phyloP scores from a whole-genome alignment of 75 land plant species.

The Larix kaempferi region DNA sequence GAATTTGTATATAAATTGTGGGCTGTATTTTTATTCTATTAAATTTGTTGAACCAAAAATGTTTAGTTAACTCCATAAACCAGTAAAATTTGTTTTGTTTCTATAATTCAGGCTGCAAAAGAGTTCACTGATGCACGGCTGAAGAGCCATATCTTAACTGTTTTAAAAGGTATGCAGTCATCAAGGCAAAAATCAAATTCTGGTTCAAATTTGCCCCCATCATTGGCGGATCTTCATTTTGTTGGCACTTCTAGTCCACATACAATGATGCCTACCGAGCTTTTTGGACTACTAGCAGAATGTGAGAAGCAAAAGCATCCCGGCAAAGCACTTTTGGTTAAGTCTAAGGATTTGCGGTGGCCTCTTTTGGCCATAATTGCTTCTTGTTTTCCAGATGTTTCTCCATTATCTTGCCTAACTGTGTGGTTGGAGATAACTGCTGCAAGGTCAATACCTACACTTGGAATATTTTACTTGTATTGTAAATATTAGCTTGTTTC shows the following conservation, averaged over 20 bases:
- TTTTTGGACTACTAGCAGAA: conserved; percentile 85
- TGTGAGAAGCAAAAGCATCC: conserved; percentile 75
- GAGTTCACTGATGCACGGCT: conserved; percentile 82
- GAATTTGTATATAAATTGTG: too few species aligned
- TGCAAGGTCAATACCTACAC: conserved; percentile 54
- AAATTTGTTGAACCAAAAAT: too few species aligned
- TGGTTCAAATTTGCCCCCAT: conserved; percentile 11
- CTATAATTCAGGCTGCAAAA: conserved; percentile 64
- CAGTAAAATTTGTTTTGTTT: conserved; percentile 8
- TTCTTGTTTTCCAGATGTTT: conserved; percentile 87
- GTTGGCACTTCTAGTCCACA: conserved; percentile 15
- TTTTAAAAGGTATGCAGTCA: conserved; percentile 67
- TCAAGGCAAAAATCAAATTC: conserved; percentile 36
- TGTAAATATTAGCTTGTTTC: not conserved
- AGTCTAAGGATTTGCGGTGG: conserved; percentile 90
- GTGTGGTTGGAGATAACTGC: conserved; percentile 98
- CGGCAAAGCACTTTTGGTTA: conserved; percentile 70
- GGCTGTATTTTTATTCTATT: too few species aligned
- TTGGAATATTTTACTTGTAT: not conserved
- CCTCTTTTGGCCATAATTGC: conserved; percentile 92
- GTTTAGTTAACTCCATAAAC: not conserved
- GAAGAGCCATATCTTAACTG: conserved; percentile 77
- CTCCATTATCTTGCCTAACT: conserved; percentile 84
- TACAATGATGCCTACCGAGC: conserved; percentile 45
- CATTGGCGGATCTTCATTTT: conserved; percentile 19